These are phyloP conservation scores for Daldinia caldariorum DNA, from an alignment of 495 filamentous ascomycete genomes.

Conservation along the genomic window DNA sequence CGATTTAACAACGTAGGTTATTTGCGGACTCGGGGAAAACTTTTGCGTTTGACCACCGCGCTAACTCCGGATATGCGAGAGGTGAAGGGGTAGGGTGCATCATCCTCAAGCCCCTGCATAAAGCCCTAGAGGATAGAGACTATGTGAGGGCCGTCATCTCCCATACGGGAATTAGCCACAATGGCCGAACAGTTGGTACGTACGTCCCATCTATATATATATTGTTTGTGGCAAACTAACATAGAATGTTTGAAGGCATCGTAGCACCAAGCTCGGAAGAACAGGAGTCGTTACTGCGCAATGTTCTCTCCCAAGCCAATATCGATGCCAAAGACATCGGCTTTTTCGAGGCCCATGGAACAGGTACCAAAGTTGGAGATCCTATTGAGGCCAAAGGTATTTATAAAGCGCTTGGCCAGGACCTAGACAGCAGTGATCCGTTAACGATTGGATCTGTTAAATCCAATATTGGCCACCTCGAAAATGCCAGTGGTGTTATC, in stretches of 20 bases:
- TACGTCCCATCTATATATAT: slow-evolving; percentile 53
- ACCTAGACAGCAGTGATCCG: slow-evolving; percentile 44
- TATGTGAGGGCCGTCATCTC: slow-evolving; percentile 66
- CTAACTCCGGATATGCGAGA: slow-evolving; percentile 56
- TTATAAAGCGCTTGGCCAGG: slow-evolving; percentile 49
- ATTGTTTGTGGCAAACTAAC: slow-evolving; percentile 11
- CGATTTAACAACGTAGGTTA: slow-evolving; percentile 36
- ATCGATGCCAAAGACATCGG: slow-evolving; percentile 55
- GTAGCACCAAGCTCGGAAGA: slow-evolving; percentile 61
- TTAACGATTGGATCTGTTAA: slow-evolving; percentile 66
- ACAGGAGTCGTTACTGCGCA: slow-evolving; percentile 51
- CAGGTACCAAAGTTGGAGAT: slow-evolving; percentile 53
- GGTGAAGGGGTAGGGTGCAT: slow-evolving; percentile 56
- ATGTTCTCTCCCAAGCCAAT: slow-evolving; percentile 43
- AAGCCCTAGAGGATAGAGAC: slow-evolving; percentile 63
- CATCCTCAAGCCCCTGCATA: slow-evolving; percentile 63
- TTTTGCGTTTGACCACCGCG: slow-evolving; percentile 55
- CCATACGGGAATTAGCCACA: slow-evolving; percentile 63
- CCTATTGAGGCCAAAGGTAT: slow-evolving; percentile 59
- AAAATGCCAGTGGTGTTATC: slow-evolving; percentile 64
- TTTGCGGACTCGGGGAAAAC: slow-evolving; percentile 53
- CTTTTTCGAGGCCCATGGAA: slow-evolving; percentile 49
- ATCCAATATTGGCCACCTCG: slow-evolving; percentile 66
- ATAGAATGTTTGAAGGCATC: slow-evolving; percentile 50
- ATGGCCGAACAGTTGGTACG: slow-evolving; percentile 59